A percentile compares a stretch with the other conserved stretches of the same genome.
Evolutionary conservation across 208 protist genomes (phyloP).

Genomic region (Leishmania major): DNA sequence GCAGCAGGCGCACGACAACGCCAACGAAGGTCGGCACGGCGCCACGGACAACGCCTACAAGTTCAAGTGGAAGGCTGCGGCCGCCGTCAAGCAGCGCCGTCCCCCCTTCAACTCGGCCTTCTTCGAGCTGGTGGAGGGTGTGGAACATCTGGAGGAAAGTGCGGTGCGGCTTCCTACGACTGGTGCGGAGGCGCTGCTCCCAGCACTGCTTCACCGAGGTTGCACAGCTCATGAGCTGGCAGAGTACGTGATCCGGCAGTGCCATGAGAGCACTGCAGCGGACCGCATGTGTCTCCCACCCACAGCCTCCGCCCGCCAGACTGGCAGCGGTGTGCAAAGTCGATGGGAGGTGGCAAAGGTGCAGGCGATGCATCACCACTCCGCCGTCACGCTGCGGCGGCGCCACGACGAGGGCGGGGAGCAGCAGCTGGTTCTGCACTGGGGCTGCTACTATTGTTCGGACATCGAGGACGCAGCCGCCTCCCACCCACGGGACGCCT

Average conservation of each 20-base stretch:
- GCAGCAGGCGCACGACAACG: not conserved
- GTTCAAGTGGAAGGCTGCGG: conserved; percentile 33
- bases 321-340: not conserved
- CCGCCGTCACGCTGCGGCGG: conserved; percentile 45
- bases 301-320: not conserved
- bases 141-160: conserved; percentile 10
- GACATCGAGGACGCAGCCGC: conserved; percentile 64
- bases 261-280: not conserved
- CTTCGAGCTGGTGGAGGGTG: conserved; percentile 12
- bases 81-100: conserved; percentile 14
- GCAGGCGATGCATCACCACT: conserved; percentile 82
- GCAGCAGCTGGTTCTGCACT: conserved; percentile 47
- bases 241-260: conserved; percentile 4
- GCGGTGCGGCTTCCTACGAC: not conserved
- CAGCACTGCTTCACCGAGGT: not conserved
- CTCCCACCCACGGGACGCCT: conserved; percentile 51
- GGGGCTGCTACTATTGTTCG: conserved; percentile 87
- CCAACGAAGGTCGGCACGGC: not conserved
- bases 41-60: conserved; percentile 13
- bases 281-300: not conserved
- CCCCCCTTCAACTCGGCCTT: conserved; percentile 20
- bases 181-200: not conserved
- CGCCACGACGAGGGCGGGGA: not conserved
- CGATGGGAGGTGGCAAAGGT: conserved; percentile 46
- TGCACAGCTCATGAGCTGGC: not conserved